Conservation (phyloP, 345 rosid genomes). For the Brassica cretica region DNA sequence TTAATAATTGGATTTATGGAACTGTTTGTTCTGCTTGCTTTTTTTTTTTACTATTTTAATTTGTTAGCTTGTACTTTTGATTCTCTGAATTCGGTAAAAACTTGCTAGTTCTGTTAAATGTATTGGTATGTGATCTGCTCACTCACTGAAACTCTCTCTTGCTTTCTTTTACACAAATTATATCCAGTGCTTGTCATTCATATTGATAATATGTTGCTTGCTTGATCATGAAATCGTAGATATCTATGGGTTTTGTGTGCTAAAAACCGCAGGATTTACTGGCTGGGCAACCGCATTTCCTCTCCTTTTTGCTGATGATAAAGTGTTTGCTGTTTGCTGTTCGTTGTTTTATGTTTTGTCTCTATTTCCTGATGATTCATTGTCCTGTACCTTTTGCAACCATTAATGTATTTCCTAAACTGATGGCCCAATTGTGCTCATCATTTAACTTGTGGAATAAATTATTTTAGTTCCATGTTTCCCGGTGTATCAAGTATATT, state of each 20-base stretch:
- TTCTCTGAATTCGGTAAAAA: background rate
- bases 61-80: background rate
- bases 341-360: background rate
- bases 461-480: conserved; percentile 12
- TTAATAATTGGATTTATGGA: background rate
- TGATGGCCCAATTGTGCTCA: conserved; percentile 6
- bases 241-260: background rate
- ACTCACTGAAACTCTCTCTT: background rate
- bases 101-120: background rate
- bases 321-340: conserved; percentile 8
- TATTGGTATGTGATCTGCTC: conserved; percentile 14
- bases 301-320: conserved; percentile 7
- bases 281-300: background rate
- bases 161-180: conserved; percentile 10
- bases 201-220: background rate
- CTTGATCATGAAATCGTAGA: conserved; percentile 8
- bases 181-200: conserved; percentile 6
- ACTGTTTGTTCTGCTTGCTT: background rate
- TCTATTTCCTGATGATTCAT: conserved; percentile 4
- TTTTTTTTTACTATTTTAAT: background rate
- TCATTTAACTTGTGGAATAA: conserved; percentile 15
- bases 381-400: conserved; percentile 9
- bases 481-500: conserved; percentile 7
- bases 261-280: conserved; percentile 14
- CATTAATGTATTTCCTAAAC: conserved; percentile 4